A percentile compares a stretch with the other conserved stretches of the same genome.
Evolutionary conservation across 441 rosid genomes (phyloP).

Genomic region (Erysimum pusillum): DNA sequence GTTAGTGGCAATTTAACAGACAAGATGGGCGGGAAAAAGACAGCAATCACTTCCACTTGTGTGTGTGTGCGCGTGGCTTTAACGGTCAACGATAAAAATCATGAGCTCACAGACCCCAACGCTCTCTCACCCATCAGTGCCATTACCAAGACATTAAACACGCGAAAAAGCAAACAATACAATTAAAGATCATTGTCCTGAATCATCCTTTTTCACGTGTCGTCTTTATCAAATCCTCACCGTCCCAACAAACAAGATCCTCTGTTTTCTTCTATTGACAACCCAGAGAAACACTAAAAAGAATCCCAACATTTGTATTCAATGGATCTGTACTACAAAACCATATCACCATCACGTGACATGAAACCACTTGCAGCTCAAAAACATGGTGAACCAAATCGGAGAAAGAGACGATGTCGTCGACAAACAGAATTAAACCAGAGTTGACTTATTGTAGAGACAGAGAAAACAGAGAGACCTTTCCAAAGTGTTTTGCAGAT

Average conservation of each 20-base stretch:
- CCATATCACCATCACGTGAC: constrained; percentile 45
- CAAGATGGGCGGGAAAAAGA: constrained; percentile 46
- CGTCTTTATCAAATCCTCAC: constrained; percentile 55
- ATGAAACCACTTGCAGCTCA: constrained; percentile 42
- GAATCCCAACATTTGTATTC: constrained; percentile 16
- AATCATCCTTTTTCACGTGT: constrained; percentile 51
- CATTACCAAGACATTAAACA: constrained; percentile 33
- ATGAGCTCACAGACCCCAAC: constrained; percentile 44
- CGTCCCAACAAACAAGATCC: constrained; percentile 47
- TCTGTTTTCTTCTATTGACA: constrained; percentile 40
- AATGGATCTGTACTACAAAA: constrained; percentile 46
- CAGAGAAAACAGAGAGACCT: constrained; percentile 17
- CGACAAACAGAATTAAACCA: constrained; percentile 38
- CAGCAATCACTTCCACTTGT: constrained; percentile 45
- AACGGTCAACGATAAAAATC: constrained; percentile 51
- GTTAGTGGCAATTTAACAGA: constrained; percentile 39
- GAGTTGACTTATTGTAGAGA: constrained; percentile 41
- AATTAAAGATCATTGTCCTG: constrained; percentile 40
- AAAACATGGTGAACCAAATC: constrained; percentile 11
- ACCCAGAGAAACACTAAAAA: constrained; percentile 42
- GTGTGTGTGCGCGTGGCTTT: constrained; percentile 2
- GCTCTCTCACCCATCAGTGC: constrained; percentile 32
- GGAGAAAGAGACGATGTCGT: constrained; percentile 32
- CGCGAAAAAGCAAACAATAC: constrained; percentile 16
- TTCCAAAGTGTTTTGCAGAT: constrained; percentile 28